A percentile compares a stretch with the other conserved stretches of the same genome.
Conservation (phyloP, 2,329 filamentous ascomycete species). For the Eurotiales sp. region DNA sequence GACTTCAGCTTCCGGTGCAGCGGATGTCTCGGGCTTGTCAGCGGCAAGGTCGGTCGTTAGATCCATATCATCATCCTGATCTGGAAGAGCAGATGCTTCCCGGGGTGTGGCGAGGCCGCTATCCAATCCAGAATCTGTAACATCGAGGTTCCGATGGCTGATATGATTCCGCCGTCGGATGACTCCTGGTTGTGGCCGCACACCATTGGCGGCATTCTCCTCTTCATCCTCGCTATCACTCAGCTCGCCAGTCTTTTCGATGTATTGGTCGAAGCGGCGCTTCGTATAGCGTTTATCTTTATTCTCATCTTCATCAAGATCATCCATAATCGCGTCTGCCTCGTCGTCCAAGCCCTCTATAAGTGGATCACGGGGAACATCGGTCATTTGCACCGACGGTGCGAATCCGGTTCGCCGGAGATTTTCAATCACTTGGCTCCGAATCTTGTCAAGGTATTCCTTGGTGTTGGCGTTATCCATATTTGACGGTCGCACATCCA, state of each 20-base stretch:
- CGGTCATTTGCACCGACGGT: slow-evolving; percentile 62
- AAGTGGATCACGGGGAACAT: slow-evolving; percentile 56
- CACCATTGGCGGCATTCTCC: slow-evolving; percentile 64
- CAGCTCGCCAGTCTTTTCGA: slow-evolving; percentile 73
- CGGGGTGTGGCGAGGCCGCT: slow-evolving; percentile 48
- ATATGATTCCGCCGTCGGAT: slow-evolving; percentile 56
- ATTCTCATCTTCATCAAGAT: slow-evolving; percentile 79
- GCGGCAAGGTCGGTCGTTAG: slow-evolving; percentile 35
- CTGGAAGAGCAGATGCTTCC: slow-evolving; percentile 40
- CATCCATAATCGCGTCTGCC: slow-evolving; percentile 61
- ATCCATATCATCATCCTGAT: slow-evolving; percentile 45
- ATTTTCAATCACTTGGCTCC: slow-evolving; percentile 62
- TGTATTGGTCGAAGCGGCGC: slow-evolving; percentile 74
- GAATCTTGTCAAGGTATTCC: slow-evolving; percentile 67
- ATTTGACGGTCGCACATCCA: slow-evolving; percentile 66
- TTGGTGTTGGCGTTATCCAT: slow-evolving; percentile 69
- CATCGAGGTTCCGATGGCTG: slow-evolving; percentile 57
- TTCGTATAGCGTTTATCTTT: slow-evolving; percentile 79
- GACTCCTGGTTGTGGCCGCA: slow-evolving; percentile 53
- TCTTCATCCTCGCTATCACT: slow-evolving; percentile 91
- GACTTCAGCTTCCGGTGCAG: slow-evolving; percentile 26
- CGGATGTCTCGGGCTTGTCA: slow-evolving; percentile 36
- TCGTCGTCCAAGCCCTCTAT: slow-evolving; percentile 60
- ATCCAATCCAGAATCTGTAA: slow-evolving; percentile 51
- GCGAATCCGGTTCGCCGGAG: slow-evolving; percentile 60